These are phyloP conservation scores for Bipolaris oryzae DNA, from an alignment of 2,329 filamentous ascomycete species.

Conservation along the genomic window DNA sequence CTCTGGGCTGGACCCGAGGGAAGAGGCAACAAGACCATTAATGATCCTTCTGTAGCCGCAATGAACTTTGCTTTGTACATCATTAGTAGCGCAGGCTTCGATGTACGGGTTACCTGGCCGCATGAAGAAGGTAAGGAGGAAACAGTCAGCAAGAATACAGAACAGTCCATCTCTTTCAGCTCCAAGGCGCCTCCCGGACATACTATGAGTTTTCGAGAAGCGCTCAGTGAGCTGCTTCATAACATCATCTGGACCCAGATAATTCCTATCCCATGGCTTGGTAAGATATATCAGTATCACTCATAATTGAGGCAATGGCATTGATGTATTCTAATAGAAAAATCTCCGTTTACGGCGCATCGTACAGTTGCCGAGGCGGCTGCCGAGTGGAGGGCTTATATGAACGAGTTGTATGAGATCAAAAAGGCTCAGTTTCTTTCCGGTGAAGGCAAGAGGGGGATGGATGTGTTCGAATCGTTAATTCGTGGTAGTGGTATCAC, in stretches of 20 bases:
- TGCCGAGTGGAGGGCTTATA: conserved; percentile 70
- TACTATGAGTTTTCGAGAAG: conserved; percentile 68
- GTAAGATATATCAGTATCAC: conserved; percentile 41
- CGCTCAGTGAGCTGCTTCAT: conserved; percentile 66
- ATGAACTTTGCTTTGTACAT: conserved; percentile 67
- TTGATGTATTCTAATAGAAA: conserved; percentile 24
- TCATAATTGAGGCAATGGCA: neutral
- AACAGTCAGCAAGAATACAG: conserved; percentile 31
- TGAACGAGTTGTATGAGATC: conserved; percentile 69
- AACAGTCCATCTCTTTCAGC: conserved; percentile 41
- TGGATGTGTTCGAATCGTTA: conserved; percentile 62
- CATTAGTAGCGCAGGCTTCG: conserved; percentile 75
- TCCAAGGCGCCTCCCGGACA: conserved; percentile 42
- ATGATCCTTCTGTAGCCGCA: conserved; percentile 65
- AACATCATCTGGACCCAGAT: conserved; percentile 68
- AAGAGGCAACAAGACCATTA: conserved; percentile 54
- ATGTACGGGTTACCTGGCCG: conserved; percentile 61
- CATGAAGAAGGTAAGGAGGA: conserved; percentile 59
- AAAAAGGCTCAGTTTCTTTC: conserved; percentile 59
- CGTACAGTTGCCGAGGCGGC: conserved; percentile 62
- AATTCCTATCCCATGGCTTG: conserved; percentile 63
- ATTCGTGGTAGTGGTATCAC: conserved; percentile 45
- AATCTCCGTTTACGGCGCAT: conserved; percentile 54
- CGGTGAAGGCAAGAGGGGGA: conserved; percentile 48
- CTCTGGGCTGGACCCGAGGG: conserved; percentile 40